A percentile compares a stretch with the other conserved stretches of the same genome.
Conservation (phyloP, 2,329 filamentous ascomycete genomes). For the Pseudogymnoascus sp. region DNA sequence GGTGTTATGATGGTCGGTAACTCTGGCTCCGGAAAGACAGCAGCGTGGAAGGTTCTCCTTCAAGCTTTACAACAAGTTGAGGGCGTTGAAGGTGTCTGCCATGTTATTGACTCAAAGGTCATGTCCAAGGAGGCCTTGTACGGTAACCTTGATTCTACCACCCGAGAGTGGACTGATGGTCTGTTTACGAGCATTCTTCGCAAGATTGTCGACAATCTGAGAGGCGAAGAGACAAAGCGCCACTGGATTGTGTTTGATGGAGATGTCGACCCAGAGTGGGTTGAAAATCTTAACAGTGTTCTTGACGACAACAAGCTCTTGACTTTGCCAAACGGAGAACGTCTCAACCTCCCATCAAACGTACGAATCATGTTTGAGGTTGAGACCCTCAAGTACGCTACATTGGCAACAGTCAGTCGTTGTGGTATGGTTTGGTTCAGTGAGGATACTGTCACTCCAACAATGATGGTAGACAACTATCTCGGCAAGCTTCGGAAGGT, state of each 20-base stretch:
- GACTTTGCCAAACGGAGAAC: conserved; percentile 94
- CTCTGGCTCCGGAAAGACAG: conserved; percentile 95
- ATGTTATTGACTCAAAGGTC: conserved; percentile 98
- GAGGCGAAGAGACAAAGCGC: conserved; percentile 91
- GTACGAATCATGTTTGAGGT: conserved; percentile 99
- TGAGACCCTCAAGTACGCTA: conserved; percentile 94
- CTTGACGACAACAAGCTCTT: conserved; percentile 98
- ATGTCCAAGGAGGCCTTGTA: conserved; percentile 99
- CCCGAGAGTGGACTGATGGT: conserved; percentile 97
- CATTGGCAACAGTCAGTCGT: conserved; percentile 95
- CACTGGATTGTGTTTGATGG: conserved; percentile 99
- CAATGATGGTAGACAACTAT: conserved; percentile 91
- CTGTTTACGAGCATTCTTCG: conserved; percentile 95
- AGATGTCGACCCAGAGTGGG: conserved; percentile 98
- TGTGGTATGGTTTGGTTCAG: conserved; percentile 99
- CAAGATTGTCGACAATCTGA: conserved; percentile 97
- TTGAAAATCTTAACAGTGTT: conserved; percentile 99
- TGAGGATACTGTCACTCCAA: conserved; percentile 88
- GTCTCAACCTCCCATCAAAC: conserved; percentile 86
- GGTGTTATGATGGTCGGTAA: conserved; percentile 99
- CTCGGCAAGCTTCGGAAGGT: conserved; percentile 74
- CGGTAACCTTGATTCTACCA: conserved; percentile 91
- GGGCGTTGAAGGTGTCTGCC: conserved; percentile 85
- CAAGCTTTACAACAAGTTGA: conserved; percentile 89
- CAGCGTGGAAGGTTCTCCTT: conserved; percentile 86